A percentile compares a stretch with the other conserved stretches of the same genome.
phyloP scores from a whole-genome alignment of 2,329 filamentous ascomycete genomes.

The Colletotrichum orchidophilum region DNA sequence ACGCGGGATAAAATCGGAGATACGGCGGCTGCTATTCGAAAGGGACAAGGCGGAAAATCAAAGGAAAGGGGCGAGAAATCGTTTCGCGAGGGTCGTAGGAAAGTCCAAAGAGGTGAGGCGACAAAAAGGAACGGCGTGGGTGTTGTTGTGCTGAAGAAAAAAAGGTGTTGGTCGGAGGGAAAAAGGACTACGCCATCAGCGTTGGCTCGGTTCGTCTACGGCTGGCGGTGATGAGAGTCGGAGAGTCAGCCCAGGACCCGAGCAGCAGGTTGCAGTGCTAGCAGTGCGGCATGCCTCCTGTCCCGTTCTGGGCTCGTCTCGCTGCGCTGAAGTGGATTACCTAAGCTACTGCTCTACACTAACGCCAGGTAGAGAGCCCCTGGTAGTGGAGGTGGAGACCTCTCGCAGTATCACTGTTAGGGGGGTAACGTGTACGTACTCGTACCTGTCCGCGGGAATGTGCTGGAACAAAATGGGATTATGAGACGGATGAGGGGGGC shows the following conservation, averaged over 20 bases:
- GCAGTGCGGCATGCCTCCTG: too few relatives aligned
- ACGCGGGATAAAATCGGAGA: background rate
- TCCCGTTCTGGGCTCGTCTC: background rate
- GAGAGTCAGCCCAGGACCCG: background rate
- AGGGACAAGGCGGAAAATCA: background rate
- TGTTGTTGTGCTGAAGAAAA: slow-evolving; percentile 18
- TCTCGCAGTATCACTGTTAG: background rate
- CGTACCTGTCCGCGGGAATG: slow-evolving; percentile 1
- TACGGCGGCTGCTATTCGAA: background rate
- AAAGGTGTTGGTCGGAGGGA: slow-evolving; percentile 6
- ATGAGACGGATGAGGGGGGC: background rate
- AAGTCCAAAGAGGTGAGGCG: background rate
- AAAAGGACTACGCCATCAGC: slow-evolving; percentile 7
- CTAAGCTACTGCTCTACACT: background rate
- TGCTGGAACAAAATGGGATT: slow-evolving; percentile 9
- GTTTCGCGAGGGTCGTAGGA: slow-evolving; percentile 12
- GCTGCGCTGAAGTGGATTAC: background rate
- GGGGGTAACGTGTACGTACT: background rate
- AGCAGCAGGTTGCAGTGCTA: too few relatives aligned
- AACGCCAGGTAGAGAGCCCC: slow-evolving; percentile 3
- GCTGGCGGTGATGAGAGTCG: background rate
- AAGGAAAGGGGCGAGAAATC: slow-evolving; percentile 9
- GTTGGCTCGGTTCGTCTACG: slow-evolving; percentile 4
- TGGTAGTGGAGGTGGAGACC: slow-evolving; percentile 5
- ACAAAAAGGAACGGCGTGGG: slow-evolving; percentile 23